Evolutionary conservation across 495 filamentous ascomycete species (phyloP).

Genomic region (Podospora pseudocomata): DNA sequence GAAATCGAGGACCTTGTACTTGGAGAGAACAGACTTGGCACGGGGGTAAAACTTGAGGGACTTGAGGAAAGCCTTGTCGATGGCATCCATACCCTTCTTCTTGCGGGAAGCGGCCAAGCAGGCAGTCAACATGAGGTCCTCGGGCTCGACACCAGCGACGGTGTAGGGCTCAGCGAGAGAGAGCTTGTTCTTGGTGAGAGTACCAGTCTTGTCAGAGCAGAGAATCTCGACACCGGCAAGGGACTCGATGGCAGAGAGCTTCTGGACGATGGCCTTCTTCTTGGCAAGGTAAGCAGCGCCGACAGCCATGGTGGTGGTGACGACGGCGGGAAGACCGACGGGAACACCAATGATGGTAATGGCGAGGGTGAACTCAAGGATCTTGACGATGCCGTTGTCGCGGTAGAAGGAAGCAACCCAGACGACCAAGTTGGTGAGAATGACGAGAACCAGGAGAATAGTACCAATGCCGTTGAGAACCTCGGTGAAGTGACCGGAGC

Average conservation of each 20-base stretch:
- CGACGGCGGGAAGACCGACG: conserved; percentile 92
- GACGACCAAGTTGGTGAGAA: conserved; percentile 73
- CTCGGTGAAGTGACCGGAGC: conserved; percentile 82
- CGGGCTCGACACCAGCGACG: conserved; percentile 69
- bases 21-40: conserved; percentile 68
- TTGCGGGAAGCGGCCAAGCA: conserved; percentile 88
- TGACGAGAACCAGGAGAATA: conserved; percentile 73
- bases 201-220: conserved; percentile 97
- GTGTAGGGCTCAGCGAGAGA: conserved; percentile 81
- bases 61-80: conserved; percentile 92
- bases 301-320: conserved; percentile 95
- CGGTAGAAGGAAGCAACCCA: conserved; percentile 88
- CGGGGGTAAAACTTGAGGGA: conserved; percentile 72
- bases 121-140: conserved; percentile 87
- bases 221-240: conserved; percentile 93
- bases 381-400: conserved; percentile 66
- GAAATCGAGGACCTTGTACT: conserved; percentile 78
- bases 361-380: conserved; percentile 79
- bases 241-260: conserved; percentile 91
- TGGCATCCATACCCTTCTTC: conserved; percentile 92
- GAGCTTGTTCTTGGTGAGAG: conserved; percentile 88
- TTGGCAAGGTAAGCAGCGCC: conserved; percentile 90
- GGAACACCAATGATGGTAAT: conserved; percentile 93
- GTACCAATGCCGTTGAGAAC: conserved; percentile 85
- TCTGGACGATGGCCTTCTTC: conserved; percentile 96